A percentile compares a stretch with the other conserved stretches of the same genome.
phyloP scores from a whole-genome alignment of 441 rosid genomes.

The Gossypium schwendimanii region DNA sequence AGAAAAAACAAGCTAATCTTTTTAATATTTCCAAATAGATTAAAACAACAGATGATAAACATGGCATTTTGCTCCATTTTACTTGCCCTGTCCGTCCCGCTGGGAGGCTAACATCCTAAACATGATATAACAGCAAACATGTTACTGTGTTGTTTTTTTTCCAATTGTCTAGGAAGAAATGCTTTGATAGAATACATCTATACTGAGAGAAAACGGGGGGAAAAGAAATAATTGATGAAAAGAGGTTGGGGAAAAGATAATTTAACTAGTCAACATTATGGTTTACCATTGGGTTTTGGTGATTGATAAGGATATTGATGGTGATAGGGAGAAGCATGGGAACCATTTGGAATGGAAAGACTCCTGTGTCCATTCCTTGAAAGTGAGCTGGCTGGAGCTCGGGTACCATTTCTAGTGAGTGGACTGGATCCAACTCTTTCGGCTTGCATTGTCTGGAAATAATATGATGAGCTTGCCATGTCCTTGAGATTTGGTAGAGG shows the following conservation, averaged over 20 bases:
- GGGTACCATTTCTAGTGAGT: constrained; percentile 39
- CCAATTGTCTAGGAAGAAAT: constrained; percentile 32
- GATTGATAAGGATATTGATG: constrained; percentile 53
- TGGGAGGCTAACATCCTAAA: constrained; percentile 24
- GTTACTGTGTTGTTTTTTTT: constrained; percentile 23
- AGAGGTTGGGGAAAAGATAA: constrained; percentile 10
- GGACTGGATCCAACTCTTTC: constrained; percentile 57
- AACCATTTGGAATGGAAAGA: constrained; percentile 69
- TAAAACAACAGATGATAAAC: constrained; percentile 20
- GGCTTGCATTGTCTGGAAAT: constrained; percentile 69
- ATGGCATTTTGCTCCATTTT: constrained; percentile 18
- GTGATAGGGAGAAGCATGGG: constrained; percentile 62
- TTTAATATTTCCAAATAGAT: constrained; percentile 26
- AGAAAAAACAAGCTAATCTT: constrained; percentile 8
- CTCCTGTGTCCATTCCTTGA: constrained; percentile 76
- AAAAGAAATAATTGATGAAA: constrained; percentile 15
- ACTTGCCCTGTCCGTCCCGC: constrained; percentile 18
- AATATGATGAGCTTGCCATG: constrained; percentile 86
- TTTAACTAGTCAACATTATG: constrained; percentile 24
- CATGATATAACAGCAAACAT: constrained; percentile 24
- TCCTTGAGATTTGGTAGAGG: constrained; percentile 79
- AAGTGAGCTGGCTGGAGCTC: constrained; percentile 37
- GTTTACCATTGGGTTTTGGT: constrained; percentile 48
- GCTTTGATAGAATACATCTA: constrained; percentile 33
- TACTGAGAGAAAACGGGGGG: constrained; percentile 5